Base-by-base conservation (phyloP, 176 grass and related monocot genomes). In the Thalia dealbata region DNA sequence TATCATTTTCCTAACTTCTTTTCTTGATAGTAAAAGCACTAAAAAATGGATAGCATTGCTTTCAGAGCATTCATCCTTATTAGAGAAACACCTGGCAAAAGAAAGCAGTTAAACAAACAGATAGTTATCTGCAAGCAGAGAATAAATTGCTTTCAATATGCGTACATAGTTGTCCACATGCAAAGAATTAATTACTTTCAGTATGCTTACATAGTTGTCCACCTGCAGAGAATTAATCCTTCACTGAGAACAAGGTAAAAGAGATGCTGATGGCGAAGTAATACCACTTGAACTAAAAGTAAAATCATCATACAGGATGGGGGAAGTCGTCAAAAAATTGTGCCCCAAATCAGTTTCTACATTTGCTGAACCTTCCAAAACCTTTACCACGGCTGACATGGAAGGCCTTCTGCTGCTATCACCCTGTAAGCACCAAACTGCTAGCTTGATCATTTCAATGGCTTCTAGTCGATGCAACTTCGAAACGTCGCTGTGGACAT, bases 381-480 rank as follows among this genome's bases (percentile, higher is more conserved):
- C 76, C 67, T 82, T 80, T 3, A 91, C 64, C 0, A 87, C 84
- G 21, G 72, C 74, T 0, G 79, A 82, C 88, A 91, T 91, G 43
- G 61, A 72, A 77, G 88, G 84, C 55, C 84, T 82, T 71, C 26
- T 84, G 0, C 16, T 80, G 16, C 50, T 78, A 45, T 93, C 84
- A 22, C 48, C 52, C 76, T 89, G 86, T 65, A 89, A 70, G 29
- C 91, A 93, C 91, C 84, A 89, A 43, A 84, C 86, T 38, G 84
- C 86, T 5, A 89, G 81, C 29, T 82, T 73, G 61, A 89, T 82
- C 12, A 87, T 51, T 5, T 69, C 22, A 63, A 87, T 73, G 18
- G 77, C 78, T 59, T 89, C 76, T 15, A 80, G 42, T 12, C 65
- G 21, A 32, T 86, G 62, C 22, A 72, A 48, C 50, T 45, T 41